Conservation (phyloP, 2,329 filamentous ascomycete genomes). For the Balansia obtecta region DNA sequence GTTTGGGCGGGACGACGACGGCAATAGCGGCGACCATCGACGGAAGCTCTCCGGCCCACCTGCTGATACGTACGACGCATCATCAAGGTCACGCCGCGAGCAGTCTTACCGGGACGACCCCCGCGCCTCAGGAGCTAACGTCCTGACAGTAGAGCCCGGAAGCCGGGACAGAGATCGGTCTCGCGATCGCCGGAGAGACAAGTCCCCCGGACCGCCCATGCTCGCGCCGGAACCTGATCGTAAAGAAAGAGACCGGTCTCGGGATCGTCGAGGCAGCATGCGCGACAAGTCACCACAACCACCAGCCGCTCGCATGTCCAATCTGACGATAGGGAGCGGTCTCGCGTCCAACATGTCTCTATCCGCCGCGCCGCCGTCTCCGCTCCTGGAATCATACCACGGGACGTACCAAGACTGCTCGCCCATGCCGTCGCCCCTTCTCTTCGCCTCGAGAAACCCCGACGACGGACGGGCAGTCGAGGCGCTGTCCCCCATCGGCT, state of each 20-base stretch:
- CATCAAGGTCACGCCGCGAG: conserved; percentile 11
- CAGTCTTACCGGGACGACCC: conserved; percentile 21
- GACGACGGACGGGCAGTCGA: conserved; percentile 37
- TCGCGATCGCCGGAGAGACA: conserved; percentile 20
- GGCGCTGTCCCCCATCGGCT: conserved; percentile 38
- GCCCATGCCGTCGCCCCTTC: conserved; percentile 78
- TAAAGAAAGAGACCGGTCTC: conserved; percentile 12
- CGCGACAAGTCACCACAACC: conserved; percentile 35
- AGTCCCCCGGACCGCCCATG: conserved; percentile 11
- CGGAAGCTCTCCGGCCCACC: conserved; percentile 6
- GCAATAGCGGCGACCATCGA: conserved; percentile 5
- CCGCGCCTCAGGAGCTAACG: conserved; percentile 23
- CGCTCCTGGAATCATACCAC: conserved; percentile 80
- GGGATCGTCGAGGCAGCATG: conserved; percentile 22
- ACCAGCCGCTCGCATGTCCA: conserved; percentile 37
- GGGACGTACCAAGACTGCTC: conserved; percentile 92
- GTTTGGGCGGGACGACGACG: conserved; percentile 9
- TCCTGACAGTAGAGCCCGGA: conserved; percentile 30
- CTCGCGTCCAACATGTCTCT: conserved; percentile 30
- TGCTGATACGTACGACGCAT: conserved; percentile 11
- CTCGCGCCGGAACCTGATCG: conserved; percentile 12
- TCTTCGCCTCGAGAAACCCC: conserved; percentile 34
- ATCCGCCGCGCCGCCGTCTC: conserved; percentile 58
- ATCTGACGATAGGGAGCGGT: conserved; percentile 36
- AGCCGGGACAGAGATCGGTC: conserved; percentile 22